Percentiles rank a stretch among this genome's conserved stretches.
Evolutionary conservation across 2,329 filamentous ascomycete genomes (phyloP).

Genomic region (Colletotrichum sp.): DNA sequence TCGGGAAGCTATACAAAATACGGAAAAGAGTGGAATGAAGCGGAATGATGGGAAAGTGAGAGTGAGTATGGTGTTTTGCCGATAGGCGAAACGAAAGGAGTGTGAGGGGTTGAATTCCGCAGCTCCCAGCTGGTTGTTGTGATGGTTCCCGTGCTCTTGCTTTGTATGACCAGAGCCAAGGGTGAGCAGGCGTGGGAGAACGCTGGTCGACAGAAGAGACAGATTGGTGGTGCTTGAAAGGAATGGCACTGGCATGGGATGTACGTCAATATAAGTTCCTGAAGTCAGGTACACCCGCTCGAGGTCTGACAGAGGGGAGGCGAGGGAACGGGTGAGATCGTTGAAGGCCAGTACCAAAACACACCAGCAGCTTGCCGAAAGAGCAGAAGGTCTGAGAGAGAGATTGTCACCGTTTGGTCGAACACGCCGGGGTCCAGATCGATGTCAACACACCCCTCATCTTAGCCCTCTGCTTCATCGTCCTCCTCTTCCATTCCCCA

Average conservation of each 20-base stretch:
- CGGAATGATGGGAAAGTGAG: constrained; percentile 18
- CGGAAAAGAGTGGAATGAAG: constrained; percentile 11
- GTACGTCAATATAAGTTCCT: constrained; percentile 24
- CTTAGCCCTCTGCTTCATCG: constrained; percentile 5
- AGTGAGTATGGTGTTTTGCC: constrained; percentile 3
- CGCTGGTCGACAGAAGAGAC: not conserved
- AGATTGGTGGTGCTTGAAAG: not conserved
- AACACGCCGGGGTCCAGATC: constrained; percentile 9
- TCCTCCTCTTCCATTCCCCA: constrained; percentile 9
- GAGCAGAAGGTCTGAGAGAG: not conserved
- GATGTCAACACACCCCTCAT: constrained; percentile 12
- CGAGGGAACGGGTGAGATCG: constrained; percentile 4
- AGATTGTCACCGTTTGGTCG: not conserved
- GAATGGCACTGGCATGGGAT: constrained; percentile 16
- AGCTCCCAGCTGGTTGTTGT: not conserved
- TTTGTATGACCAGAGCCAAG: not conserved
- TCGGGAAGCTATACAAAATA: not conserved
- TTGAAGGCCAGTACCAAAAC: not conserved
- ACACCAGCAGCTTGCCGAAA: not conserved
- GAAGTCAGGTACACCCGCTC: constrained; percentile 19
- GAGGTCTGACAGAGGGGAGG: not conserved
- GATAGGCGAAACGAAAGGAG: not conserved
- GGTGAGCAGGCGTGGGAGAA: not conserved
- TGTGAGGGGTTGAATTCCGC: constrained; percentile 6
- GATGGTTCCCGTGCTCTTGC: not conserved